A percentile compares a stretch with the other conserved stretches of the same genome.
These are phyloP conservation scores for Xanthoparmelia taractica DNA, from an alignment of 495 filamentous ascomycete species.

Conservation along the genomic window DNA sequence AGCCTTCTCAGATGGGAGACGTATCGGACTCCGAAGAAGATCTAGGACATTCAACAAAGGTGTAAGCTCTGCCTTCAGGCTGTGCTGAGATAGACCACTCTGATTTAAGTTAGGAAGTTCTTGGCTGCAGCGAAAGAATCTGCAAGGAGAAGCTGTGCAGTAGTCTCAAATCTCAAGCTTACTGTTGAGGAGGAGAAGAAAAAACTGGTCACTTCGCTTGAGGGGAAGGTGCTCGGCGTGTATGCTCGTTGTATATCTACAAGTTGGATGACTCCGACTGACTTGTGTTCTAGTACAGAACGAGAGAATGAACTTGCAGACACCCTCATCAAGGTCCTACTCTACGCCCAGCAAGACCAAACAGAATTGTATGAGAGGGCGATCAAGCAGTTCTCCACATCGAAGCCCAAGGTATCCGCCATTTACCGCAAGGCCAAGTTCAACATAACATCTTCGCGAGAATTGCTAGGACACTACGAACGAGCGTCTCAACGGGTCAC, in stretches of 20 bases:
- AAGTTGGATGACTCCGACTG: neutral
- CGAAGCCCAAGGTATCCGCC: neutral
- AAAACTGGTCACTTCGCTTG: neutral
- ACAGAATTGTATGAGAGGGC: no score
- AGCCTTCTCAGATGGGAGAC: constrained; percentile 1
- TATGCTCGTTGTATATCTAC: constrained; percentile 2
- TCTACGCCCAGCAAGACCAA: neutral
- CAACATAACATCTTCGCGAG: constrained; percentile 8
- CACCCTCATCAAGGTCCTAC: constrained; percentile 3
- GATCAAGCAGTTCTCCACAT: neutral
- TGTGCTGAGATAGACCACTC: neutral
- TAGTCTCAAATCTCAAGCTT: neutral
- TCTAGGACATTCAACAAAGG: constrained; percentile 30
- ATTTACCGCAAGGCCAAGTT: constrained; percentile 13
- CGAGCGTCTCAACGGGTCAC: constrained; percentile 11
- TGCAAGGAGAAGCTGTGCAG: constrained; percentile 1
- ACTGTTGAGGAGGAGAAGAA: constrained; percentile 12
- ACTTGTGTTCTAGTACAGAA: neutral
- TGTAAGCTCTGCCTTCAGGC: constrained; percentile 23
- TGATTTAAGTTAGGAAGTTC: constrained; percentile 28
- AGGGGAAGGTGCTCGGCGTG: constrained; percentile 11
- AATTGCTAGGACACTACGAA: constrained; percentile 17
- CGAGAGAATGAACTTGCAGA: neutral
- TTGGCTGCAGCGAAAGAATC: constrained; percentile 25
- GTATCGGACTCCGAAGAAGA: constrained; percentile 33